Base-by-base conservation (phyloP, 352 stramenopile species). In the Plasmopara halstedii region DNA sequence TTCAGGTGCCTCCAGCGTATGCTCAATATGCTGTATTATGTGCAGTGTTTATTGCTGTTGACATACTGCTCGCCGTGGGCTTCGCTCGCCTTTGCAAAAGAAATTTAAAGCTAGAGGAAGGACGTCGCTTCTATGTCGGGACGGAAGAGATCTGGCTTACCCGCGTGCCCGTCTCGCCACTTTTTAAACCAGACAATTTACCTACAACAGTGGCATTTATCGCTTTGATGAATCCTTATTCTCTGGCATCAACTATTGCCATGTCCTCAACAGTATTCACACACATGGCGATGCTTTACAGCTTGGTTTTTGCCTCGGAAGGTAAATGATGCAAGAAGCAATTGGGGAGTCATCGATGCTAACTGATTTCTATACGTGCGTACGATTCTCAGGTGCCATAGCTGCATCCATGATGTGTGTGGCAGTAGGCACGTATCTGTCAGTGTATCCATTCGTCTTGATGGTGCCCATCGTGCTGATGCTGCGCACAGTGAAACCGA, bases 171-270 rank as follows among this genome's bases (percentile, higher is more conserved):
- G 64, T 93, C 13, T 93, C 81, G 17, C 76, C 73, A 11, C 62
- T 93, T 0, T 70, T 93, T 31, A 27, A 50, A 33, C 60, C 67
- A 9, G 26, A 67, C 1, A 64, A 70, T 22, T 22, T 90, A 11
- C 67, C 81, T 0, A 43, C 37, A 1, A 82, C 65, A 10, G 68
- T 73, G 1, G 68, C 75, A 2, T 66, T 73, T 29, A 73, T 88
- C 50, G 78, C 72, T 20, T 43, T 93, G 25, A 77, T 89, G 53
- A 90, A 93, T 43, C 78, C 81, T 38, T 89, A 88, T 49, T 77
- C 78, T 23, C 38, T 93, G 29, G 70, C 62, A 2, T 80, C 78
- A 13, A 82, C 62, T 42, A 46, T 83, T 23, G 81, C 77, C 6
- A 77, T 90, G 72, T 78, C 78, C 6, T 89, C 81, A 0, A 70